These are phyloP conservation scores for Amborella trichopoda DNA, from an alignment of 164 flowering plant species.

Conservation along the genomic window DNA sequence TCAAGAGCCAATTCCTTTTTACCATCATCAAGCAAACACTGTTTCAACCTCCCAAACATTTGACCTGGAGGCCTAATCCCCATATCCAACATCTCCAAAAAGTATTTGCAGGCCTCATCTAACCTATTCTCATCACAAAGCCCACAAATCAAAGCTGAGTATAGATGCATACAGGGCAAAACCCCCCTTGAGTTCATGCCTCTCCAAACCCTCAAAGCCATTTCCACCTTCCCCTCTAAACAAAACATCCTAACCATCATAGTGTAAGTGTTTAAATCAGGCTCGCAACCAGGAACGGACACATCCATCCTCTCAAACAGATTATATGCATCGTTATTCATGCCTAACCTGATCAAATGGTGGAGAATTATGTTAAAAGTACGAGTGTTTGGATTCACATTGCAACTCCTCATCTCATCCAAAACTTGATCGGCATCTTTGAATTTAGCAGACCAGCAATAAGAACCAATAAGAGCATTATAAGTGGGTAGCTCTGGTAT, in stretches of 20 bases:
- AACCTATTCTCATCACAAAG: conserved; percentile 50
- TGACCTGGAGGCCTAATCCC: conserved; percentile 72
- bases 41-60: conserved; percentile 52
- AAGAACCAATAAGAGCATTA: conserved; percentile 73
- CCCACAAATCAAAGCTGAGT: conserved; percentile 41
- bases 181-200: conserved; percentile 65
- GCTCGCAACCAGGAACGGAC: conserved; percentile 40
- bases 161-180: conserved; percentile 81
- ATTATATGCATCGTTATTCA: conserved; percentile 38
- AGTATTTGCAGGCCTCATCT: conserved; percentile 63
- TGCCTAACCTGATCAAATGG: conserved; percentile 43
- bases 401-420: conserved; percentile 54
- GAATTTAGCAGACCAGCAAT: conserved; percentile 45
- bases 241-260: conserved; percentile 75
- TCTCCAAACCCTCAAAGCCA: conserved; percentile 57
- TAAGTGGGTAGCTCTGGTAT: conserved; percentile 57
- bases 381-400: conserved; percentile 60
- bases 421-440: conserved; percentile 40
- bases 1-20: conserved; percentile 32
- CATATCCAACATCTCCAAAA: conserved; percentile 67
- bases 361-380: conserved; percentile 71
- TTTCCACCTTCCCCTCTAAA: conserved; percentile 31
- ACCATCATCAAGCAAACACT: conserved; percentile 59
- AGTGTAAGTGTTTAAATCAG: conserved; percentile 50
- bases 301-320: conserved; percentile 44